phyloP scores from a whole-genome alignment of 352 stramenopile species.

The Phytophthora capsici region DNA sequence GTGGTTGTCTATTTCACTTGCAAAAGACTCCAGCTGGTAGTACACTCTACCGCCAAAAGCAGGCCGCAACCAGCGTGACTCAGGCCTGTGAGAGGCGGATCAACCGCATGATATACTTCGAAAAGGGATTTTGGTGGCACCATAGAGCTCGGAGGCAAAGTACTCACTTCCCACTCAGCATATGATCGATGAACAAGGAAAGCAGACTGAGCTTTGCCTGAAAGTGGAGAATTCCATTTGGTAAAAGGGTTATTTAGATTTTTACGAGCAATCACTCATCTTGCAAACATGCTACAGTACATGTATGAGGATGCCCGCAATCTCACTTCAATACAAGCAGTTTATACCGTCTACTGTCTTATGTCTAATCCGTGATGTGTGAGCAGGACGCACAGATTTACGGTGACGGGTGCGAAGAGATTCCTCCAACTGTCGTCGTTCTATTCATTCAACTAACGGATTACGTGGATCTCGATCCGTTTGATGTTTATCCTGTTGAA shows the following conservation, averaged over 20 bases:
- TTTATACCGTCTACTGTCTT: neutral
- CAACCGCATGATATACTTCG: too few relatives aligned
- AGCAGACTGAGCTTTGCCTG: conserved; percentile 17
- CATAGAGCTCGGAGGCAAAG: conserved; percentile 2
- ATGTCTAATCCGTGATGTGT: conserved; percentile 2
- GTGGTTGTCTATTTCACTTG: too few relatives aligned
- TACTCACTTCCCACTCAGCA: conserved; percentile 11
- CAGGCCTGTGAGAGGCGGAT: conserved; percentile 3
- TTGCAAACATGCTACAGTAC: too few relatives aligned
- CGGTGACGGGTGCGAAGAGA: conserved; percentile 7
- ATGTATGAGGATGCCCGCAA: too few relatives aligned
- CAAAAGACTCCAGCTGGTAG: conserved; percentile 13
- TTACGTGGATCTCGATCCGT: conserved; percentile 6
- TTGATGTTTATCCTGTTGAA: conserved; percentile 14
- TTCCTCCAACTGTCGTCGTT: conserved; percentile 4
- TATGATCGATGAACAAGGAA: conserved; percentile 11
- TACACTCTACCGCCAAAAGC: conserved; percentile 10
- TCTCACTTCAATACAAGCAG: too few relatives aligned
- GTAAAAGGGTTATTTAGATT: too few relatives aligned
- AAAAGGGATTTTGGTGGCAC: neutral
- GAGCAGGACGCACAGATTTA: neutral
- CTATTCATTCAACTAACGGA: neutral
- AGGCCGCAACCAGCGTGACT: conserved; percentile 5
- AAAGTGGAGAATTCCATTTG: neutral
- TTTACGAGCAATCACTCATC: too few relatives aligned